phyloP scores from a whole-genome alignment of 495 filamentous ascomycete genomes.

The Coniosporium apollinis region DNA sequence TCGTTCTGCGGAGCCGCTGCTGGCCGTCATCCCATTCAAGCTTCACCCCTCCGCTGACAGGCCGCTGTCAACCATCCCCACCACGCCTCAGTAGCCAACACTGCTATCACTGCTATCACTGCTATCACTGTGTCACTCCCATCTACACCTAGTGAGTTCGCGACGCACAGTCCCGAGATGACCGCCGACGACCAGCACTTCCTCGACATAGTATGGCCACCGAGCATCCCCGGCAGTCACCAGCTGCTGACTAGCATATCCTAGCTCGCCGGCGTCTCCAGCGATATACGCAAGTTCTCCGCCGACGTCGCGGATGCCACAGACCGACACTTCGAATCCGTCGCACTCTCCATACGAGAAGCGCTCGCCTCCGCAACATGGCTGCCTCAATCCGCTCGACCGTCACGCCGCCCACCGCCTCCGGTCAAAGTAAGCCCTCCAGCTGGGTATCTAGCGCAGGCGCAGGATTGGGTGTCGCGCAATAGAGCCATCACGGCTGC shows the following conservation, averaged over 20 bases:
- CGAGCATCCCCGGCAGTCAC: slow-evolving; percentile 8
- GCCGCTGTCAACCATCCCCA: no score
- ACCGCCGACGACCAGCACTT: slow-evolving; percentile 47
- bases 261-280: slow-evolving; percentile 50
- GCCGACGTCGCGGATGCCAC: slow-evolving; percentile 55
- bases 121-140: no score
- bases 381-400: slow-evolving; percentile 49
- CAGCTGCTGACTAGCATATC: slow-evolving; percentile 35
- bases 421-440: slow-evolving; percentile 24
- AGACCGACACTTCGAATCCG: slow-evolving; percentile 56
- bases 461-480: slow-evolving; percentile 44
- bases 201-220: slow-evolving; percentile 37
- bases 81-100: no score
- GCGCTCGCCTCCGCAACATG: slow-evolving; percentile 45
- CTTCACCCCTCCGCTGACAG: no score
- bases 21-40: no score
- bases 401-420: slow-evolving; percentile 25
- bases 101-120: no score
- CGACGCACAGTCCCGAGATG: no score
- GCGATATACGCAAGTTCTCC: slow-evolving; percentile 49
- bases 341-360: slow-evolving; percentile 45
- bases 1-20: no score
- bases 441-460: slow-evolving; percentile 26
- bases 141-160: no score
- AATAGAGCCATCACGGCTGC: slow-evolving; percentile 56